Conservation (phyloP, 140 eudicot genomes). For the Anethum foeniculum region DNA sequence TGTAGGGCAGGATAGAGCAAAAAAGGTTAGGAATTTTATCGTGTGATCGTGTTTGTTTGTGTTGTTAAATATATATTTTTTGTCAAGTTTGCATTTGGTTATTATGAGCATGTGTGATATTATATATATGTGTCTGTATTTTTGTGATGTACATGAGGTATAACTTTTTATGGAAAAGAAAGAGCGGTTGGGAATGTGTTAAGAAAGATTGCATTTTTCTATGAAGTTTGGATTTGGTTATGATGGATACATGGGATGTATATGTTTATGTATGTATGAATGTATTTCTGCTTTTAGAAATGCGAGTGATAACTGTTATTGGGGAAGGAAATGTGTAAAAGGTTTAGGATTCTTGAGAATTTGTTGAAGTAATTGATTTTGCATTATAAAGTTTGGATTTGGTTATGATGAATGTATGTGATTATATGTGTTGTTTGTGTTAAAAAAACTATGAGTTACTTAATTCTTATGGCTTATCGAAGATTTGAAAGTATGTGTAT, state of each 20-base stretch:
- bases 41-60: neutral
- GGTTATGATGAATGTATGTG: neutral
- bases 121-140: neutral
- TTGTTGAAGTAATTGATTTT: neutral
- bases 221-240: neutral
- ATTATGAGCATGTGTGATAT: neutral
- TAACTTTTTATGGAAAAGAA: neutral
- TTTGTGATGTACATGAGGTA: neutral
- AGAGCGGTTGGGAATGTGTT: neutral
- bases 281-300: neutral
- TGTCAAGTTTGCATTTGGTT: neutral
- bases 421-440: neutral
- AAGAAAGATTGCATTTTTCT: no score
- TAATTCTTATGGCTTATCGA: neutral
- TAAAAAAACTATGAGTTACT: neutral
- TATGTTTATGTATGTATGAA: neutral
- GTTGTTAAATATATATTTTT: neutral
- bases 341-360: neutral
- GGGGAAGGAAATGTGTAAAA: neutral
- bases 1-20: constrained; percentile 74
- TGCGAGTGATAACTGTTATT: neutral
- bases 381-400: neutral
- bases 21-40: constrained; percentile 46
- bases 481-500: neutral
- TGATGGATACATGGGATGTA: neutral